These are phyloP conservation scores for Phyllosticta citrichinensis DNA, from an alignment of 2,329 filamentous ascomycete species.

Conservation along the genomic window DNA sequence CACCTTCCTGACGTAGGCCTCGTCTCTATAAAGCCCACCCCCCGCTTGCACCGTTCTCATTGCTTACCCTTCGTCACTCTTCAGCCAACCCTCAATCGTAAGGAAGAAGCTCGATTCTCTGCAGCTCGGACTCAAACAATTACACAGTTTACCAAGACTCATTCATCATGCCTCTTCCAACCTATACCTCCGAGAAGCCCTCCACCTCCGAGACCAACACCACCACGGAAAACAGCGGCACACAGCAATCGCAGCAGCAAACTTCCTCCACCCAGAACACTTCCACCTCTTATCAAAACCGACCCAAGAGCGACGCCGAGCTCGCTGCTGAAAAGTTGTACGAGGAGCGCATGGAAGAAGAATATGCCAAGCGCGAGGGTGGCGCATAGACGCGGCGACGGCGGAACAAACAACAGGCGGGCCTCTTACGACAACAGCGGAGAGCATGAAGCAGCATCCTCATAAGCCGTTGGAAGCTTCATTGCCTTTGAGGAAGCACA, in stretches of 20 bases:
- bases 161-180: slow-evolving; percentile 11
- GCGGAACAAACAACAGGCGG: background rate
- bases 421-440: background rate
- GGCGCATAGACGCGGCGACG: slow-evolving; percentile 11
- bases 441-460: background rate
- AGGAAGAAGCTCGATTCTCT: background rate
- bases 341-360: slow-evolving; percentile 16
- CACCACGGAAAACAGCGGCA: background rate
- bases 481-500: background rate
- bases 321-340: slow-evolving; percentile 15
- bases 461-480: background rate
- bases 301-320: slow-evolving; percentile 14
- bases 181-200: slow-evolving; percentile 11
- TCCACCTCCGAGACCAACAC: slow-evolving; percentile 13
- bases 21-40: background rate
- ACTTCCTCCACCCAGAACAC: background rate
- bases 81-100: background rate
- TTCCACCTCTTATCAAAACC: background rate
- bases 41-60: background rate
- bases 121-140: background rate
- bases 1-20: background rate
- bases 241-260: background rate
- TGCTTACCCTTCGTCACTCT: background rate
- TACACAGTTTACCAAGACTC: background rate
- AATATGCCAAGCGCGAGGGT: slow-evolving; percentile 16